These are phyloP conservation scores for Neurospora sp. DNA, from an alignment of 495 filamentous ascomycete genomes.

Conservation along the genomic window DNA sequence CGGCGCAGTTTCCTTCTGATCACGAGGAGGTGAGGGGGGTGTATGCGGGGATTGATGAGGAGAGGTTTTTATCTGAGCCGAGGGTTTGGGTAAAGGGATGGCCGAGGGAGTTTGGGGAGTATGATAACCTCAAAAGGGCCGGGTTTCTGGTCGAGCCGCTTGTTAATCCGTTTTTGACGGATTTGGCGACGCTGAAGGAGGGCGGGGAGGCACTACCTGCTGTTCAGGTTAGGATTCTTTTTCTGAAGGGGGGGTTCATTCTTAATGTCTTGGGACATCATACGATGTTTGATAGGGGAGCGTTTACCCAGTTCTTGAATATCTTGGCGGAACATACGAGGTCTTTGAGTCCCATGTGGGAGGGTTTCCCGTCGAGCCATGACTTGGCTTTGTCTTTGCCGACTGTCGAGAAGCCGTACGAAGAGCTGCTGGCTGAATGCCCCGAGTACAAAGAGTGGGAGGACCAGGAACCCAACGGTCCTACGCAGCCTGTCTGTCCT, in stretches of 20 bases:
- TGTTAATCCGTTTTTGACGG: constrained; percentile 10
- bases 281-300: constrained; percentile 24
- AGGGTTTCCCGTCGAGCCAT: neutral
- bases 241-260: constrained; percentile 21
- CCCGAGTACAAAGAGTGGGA: neutral
- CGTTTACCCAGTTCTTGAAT: neutral
- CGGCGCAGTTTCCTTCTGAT: neutral
- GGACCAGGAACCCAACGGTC: neutral
- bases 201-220: constrained; percentile 15
- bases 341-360: neutral
- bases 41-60: neutral
- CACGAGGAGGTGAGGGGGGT: neutral
- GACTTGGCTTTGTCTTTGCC: neutral
- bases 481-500: neutral
- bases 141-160: constrained; percentile 23
- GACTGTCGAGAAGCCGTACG: neutral
- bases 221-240: constrained; percentile 19
- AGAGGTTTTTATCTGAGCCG: neutral
- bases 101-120: neutral
- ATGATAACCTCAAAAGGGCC: constrained; percentile 12
- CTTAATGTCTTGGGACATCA: constrained; percentile 25
- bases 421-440: neutral
- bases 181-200: constrained; percentile 3
- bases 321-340: neutral
- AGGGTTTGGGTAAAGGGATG: neutral